A percentile compares a stretch with the other conserved stretches of the same genome.
Evolutionary conservation across 1,284 basidiomycete species (phyloP).

Genomic region (Athelia psychrophila): DNA sequence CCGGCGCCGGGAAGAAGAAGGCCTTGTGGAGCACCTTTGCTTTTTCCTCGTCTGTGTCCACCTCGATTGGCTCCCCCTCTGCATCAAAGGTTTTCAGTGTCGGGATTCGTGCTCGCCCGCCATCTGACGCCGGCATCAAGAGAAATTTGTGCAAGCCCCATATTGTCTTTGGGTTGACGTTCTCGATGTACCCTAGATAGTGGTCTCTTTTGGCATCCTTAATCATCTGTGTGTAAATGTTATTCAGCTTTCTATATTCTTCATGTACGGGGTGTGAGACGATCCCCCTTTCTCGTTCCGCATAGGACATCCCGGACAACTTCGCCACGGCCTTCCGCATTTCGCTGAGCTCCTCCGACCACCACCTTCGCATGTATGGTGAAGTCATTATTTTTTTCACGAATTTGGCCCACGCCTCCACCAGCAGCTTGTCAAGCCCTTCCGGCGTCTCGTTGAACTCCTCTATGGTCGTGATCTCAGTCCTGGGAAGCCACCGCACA

Average conservation of each 20-base stretch:
- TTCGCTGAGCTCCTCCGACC: constrained; percentile 6
- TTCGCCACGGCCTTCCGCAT: neutral
- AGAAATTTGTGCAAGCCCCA: neutral
- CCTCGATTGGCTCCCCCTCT: neutral
- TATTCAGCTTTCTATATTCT: neutral
- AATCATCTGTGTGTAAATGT: neutral
- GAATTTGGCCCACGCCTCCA: neutral
- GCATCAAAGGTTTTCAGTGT: neutral
- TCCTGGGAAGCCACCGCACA: neutral
- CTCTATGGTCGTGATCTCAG: neutral
- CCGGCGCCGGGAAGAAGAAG: neutral
- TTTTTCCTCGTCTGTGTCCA: neutral
- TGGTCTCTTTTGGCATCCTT: neutral
- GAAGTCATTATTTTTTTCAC: constrained; percentile 6
- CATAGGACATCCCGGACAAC: neutral
- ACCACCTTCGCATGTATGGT: constrained; percentile 8
- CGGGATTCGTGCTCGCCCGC: neutral
- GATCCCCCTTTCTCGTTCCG: neutral
- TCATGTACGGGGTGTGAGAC: neutral
- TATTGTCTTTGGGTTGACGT: neutral
- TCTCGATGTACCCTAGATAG: neutral
- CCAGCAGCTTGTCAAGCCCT: neutral
- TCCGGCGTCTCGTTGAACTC: neutral
- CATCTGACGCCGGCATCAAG: neutral
- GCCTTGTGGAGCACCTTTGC: neutral